phyloP scores from a whole-genome alignment of 345 rosid species.

The Geranium brycei region DNA sequence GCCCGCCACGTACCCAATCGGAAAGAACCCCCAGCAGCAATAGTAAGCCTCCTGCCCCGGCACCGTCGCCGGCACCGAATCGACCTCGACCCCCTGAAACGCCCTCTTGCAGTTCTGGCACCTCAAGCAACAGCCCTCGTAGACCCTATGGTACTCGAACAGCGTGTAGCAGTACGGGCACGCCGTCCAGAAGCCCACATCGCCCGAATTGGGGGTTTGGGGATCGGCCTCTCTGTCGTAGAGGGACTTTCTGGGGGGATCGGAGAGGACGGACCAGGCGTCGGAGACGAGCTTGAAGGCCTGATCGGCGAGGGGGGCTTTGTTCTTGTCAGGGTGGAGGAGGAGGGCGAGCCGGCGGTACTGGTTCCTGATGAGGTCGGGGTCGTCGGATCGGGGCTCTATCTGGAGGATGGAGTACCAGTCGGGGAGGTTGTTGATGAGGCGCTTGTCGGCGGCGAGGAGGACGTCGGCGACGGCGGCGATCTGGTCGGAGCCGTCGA shows the following conservation, averaged over 20 bases:
- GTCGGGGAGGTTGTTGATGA: slow-evolving; percentile 15
- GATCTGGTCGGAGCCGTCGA: slow-evolving; percentile 17
- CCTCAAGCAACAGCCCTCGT: slow-evolving; percentile 66
- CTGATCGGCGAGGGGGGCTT: background rate
- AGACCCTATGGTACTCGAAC: slow-evolving; percentile 68
- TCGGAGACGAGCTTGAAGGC: background rate
- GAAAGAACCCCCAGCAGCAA: slow-evolving; percentile 82
- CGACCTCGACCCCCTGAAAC: slow-evolving; percentile 52
- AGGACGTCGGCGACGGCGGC: slow-evolving; percentile 29
- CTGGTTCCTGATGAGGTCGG: slow-evolving; percentile 9
- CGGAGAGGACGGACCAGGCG: background rate
- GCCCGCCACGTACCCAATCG: slow-evolving; percentile 42
- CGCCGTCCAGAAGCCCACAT: slow-evolving; percentile 62
- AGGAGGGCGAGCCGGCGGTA: slow-evolving; percentile 17
- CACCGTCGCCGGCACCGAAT: slow-evolving; percentile 53
- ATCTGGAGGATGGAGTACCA: slow-evolving; percentile 32
- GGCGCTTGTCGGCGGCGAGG: slow-evolving; percentile 20
- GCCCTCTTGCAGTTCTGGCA: slow-evolving; percentile 66
- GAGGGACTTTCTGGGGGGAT: too few relatives aligned
- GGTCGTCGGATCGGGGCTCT: slow-evolving; percentile 6
- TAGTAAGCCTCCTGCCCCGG: slow-evolving; percentile 78
- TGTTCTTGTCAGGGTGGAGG: background rate
- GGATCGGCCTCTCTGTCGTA: too few relatives aligned
- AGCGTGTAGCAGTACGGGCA: slow-evolving; percentile 77
- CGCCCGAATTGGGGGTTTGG: too few relatives aligned